Base-by-base conservation (phyloP, 441 rosid species). In the Gossypium davidsonii region DNA sequence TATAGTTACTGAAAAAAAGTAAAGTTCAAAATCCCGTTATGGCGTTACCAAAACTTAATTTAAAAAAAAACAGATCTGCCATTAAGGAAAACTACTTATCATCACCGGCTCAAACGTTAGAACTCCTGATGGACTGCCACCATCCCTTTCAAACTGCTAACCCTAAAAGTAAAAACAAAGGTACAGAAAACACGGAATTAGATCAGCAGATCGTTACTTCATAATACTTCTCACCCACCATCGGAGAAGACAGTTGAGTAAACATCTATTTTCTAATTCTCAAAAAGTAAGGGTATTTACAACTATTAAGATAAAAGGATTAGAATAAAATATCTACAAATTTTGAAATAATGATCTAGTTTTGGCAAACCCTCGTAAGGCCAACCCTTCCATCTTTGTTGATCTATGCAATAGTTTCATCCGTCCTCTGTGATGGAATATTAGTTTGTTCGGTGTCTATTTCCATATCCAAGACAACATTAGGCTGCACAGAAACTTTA, bases 391-490 rank as follows among this genome's bases (percentile, higher is more conserved):
- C 55, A 25, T 6, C 52, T 18, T 6, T 21, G 52, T 9, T 58
- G 25, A 42, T 71, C 73, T 69, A 39, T 6, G 23, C 44, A 65
- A 49, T 69, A 71, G 67, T 57, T 51, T 49, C 74, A 26, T 61
- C 52, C 17, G 14, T 23, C 4, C 42, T 17, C 10, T 39, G 20
- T 37, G 60, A 52, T 75, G 75, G 77, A 57, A 17, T 58, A 14
- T 73, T 67, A 44, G 67, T 74, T 66, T 68, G 66, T 46, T 62
- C 57, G 64, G 55, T 60, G 25, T 44, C 78, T 52, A 52, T 79
- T 44, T 37, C 59, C 23, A 53, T 55, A 18, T 74, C 76, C 15
- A 6, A 10, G 49, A 58, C 49, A 57, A 55, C 37, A 63, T 17
- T 51, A 58, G 55, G 55, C 58, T 52, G 62, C 57, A 42, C 20